Base-by-base conservation (phyloP, 805 yeast species). In the Wickerhamiella sorbophila region DNA sequence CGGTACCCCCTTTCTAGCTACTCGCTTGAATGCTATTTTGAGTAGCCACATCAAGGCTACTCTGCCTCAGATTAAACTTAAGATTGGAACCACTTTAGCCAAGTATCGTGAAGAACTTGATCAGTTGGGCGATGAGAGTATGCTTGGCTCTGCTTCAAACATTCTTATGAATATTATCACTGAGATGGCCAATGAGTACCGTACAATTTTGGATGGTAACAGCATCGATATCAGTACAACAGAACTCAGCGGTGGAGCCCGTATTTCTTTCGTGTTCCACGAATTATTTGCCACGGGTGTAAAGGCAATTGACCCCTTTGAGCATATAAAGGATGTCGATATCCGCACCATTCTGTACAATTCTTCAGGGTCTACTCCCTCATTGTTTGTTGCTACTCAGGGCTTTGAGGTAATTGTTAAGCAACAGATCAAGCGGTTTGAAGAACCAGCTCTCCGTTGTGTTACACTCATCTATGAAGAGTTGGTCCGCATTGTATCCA, bases 1-100 rank as follows among this genome's bases (percentile, higher is more conserved):
- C 64, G 98, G 98, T 61, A 91, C 98, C n/a, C 96, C 96, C 33
- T 91, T 80, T 61, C 69, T 91, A 58, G 95, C 97, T 40, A 82
- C 85, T 59, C 84, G 86, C 63, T 73, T 91, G 57, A 91, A 84
- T 63, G 76, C 80, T 34, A 84, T 91, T 52, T 71, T 91, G 53
- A 70, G 85, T 64, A 85, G 79, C 58, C 98, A 91, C 64, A 91
- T 91, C 61, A 77, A 81, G 61, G 75, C 79, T 42, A 80, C 86
- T 6, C 66, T 81, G 57, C 98, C 98, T 15, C 97, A 91, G 51
- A 91, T 91, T 54, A 91, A 86, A 63, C 72, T 81, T 61, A 78
- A 88, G 62, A 82, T 87, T 54, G 93, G 85, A 61, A 72, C 77
- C 43, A 82, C 94, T 4, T 67, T 87, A 56, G 74, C 79, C 62